These are phyloP conservation scores for Umbelopsis sp. DNA, from an alignment of 192 early-diverging fungal species.

Conservation along the genomic window DNA sequence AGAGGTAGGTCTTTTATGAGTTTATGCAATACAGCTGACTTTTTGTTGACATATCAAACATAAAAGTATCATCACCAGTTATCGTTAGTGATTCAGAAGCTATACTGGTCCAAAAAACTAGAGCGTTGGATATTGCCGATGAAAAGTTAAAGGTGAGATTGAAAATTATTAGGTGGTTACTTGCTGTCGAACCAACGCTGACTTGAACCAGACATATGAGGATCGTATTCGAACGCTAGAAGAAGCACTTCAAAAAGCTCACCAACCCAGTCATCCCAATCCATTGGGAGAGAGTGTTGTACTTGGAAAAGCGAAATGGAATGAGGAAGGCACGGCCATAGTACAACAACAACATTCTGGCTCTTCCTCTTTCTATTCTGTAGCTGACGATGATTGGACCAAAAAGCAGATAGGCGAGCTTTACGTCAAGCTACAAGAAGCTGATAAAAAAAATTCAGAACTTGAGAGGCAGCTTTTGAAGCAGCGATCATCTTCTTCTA, in stretches of 20 bases:
- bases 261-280: constrained; percentile 18
- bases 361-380: background rate
- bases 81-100: constrained; percentile 18
- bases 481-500: background rate
- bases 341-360: background rate
- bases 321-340: too few species aligned
- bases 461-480: constrained; percentile 5
- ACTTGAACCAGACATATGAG: constrained; percentile 24
- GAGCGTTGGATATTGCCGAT: constrained; percentile 25
- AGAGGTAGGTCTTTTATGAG: background rate
- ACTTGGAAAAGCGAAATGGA: background rate
- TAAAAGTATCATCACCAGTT: background rate
- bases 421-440: constrained; percentile 3
- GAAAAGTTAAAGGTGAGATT: constrained; percentile 30
- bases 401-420: constrained; percentile 13
- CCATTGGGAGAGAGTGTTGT: background rate
- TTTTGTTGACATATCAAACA: background rate
- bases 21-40: background rate
- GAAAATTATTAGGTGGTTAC: too few species aligned
- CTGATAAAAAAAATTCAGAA: constrained; percentile 1
- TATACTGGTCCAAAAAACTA: constrained; percentile 12
- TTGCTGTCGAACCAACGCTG: background rate
- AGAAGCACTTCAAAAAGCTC: constrained; percentile 42
- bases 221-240: constrained; percentile 45
- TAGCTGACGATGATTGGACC: background rate